Conservation (phyloP, 23 red algal genomes). For the Cyanidiococcus yangmingshanensis region DNA sequence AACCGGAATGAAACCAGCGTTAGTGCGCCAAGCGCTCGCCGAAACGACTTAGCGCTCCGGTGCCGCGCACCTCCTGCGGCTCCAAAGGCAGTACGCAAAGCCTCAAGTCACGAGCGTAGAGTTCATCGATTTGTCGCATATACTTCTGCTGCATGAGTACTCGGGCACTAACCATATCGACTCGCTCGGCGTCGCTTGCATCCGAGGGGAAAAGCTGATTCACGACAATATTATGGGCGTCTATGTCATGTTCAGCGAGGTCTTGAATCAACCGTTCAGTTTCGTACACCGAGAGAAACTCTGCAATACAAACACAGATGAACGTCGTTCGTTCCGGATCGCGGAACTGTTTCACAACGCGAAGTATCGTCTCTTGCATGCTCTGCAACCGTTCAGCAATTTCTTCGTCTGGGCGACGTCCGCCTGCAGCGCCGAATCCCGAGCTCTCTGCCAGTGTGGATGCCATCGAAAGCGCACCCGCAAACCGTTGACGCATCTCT, state of each 20-base stretch:
- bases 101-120: conserved; percentile 82
- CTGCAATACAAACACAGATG: conserved; percentile 86
- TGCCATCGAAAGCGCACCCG: conserved; percentile 50
- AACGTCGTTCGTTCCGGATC: conserved; percentile 79
- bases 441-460: conserved; percentile 21
- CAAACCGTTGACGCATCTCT: conserved; percentile 33
- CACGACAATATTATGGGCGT: conserved; percentile 82
- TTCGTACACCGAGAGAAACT: conserved; percentile 97
- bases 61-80: conserved; percentile 66
- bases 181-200: conserved; percentile 34
- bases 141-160: conserved; percentile 83
- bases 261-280: conserved; percentile 98
- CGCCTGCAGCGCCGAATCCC: conserved; percentile 25
- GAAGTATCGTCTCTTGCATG: conserved; percentile 36
- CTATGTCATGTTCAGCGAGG: conserved; percentile 67
- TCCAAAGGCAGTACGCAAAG: conserved; percentile 59
- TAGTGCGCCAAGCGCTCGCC: neutral
- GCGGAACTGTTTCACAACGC: conserved; percentile 57
- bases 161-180: conserved; percentile 36
- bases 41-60: conserved; percentile 52
- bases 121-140: conserved; percentile 70
- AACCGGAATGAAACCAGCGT: no score
- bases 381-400: conserved; percentile 38
- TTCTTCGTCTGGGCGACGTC: conserved; percentile 13
- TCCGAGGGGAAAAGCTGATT: conserved; percentile 85